Conservation (phyloP, 805 yeast genomes). For the Henningerozyma blattae region DNA sequence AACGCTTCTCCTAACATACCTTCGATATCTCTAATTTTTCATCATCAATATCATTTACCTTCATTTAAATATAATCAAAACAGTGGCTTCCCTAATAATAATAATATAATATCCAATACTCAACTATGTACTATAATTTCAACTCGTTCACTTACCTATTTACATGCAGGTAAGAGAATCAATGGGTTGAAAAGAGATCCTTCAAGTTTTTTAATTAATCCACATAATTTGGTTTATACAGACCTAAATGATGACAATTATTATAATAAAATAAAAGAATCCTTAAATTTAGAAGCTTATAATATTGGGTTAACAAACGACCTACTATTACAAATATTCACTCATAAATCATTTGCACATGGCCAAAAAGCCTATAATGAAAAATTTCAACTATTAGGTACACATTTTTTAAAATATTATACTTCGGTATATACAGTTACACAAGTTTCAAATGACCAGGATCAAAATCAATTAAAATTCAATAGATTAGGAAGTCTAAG, state of each 20-base stretch:
- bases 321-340: constrained; percentile 63
- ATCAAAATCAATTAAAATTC: constrained; percentile 38
- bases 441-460: constrained; percentile 5
- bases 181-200: constrained; percentile 67
- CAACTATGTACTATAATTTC: too few relatives aligned
- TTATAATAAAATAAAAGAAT: constrained; percentile 13
- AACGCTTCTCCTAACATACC: too few relatives aligned
- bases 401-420: constrained; percentile 41
- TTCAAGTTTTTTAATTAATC: constrained; percentile 37
- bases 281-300: constrained; percentile 14
- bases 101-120: too few relatives aligned
- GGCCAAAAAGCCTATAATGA: constrained; percentile 86
- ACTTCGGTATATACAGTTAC: constrained; percentile 18
- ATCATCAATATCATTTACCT: too few relatives aligned
- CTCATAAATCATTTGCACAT: constrained; percentile 92
- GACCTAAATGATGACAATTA: constrained; percentile 38
- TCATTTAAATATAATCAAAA: too few relatives aligned
- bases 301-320: constrained; percentile 40
- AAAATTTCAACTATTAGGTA: constrained; percentile 62
- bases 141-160: constrained; percentile 26
- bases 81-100: too few relatives aligned
- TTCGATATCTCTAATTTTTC: too few relatives aligned
- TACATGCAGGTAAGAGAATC: constrained; percentile 40
- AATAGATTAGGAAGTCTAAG: constrained; percentile 47
- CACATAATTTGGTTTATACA: constrained; percentile 40